Evolutionary conservation across 2,329 filamentous ascomycete species (phyloP).

Genomic region (Neofusicoccum laricinum): DNA sequence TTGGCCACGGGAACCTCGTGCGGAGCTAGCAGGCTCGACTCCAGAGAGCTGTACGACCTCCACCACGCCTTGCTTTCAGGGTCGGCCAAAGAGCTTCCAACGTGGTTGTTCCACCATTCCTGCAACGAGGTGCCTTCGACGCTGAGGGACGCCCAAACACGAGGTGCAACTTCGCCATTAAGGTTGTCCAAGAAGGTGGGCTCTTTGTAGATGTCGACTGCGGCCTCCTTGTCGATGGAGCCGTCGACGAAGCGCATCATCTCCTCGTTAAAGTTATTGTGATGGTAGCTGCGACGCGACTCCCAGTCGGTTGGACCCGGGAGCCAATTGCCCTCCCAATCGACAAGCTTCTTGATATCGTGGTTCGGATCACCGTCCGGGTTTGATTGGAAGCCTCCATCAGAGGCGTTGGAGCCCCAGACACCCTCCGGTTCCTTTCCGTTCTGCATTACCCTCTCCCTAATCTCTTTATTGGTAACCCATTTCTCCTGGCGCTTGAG

Average conservation of each 20-base stretch:
- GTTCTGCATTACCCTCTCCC: background rate
- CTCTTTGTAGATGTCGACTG: background rate
- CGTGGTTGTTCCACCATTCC: conserved; percentile 17
- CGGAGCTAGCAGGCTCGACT: conserved; percentile 15
- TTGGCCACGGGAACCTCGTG: conserved; percentile 20
- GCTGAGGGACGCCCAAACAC: background rate
- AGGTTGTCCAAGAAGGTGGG: background rate
- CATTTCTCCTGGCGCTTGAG: background rate
- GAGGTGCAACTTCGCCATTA: conserved; percentile 5
- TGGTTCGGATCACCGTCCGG: conserved; percentile 1
- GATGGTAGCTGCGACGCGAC: conserved; percentile 28
- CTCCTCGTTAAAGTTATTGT: conserved; percentile 31
- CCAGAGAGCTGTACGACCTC: conserved; percentile 20
- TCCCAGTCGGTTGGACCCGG: conserved; percentile 50
- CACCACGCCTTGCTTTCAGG: conserved; percentile 33
- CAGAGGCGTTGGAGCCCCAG: background rate
- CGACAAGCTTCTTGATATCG: conserved; percentile 36
- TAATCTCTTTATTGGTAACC: conserved; percentile 13
- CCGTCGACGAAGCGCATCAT: conserved; percentile 33
- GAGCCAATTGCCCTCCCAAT: conserved; percentile 46
- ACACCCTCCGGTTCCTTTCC: background rate
- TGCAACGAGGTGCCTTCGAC: conserved; percentile 10
- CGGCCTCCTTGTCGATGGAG: conserved; percentile 10
- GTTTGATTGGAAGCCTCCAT: background rate
- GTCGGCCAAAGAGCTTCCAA: conserved; percentile 13